Percentiles rank a stretch among this genome's conserved stretches.
Conservation (phyloP, 805 yeast genomes). For the Cyberlindnera sargentensis region DNA sequence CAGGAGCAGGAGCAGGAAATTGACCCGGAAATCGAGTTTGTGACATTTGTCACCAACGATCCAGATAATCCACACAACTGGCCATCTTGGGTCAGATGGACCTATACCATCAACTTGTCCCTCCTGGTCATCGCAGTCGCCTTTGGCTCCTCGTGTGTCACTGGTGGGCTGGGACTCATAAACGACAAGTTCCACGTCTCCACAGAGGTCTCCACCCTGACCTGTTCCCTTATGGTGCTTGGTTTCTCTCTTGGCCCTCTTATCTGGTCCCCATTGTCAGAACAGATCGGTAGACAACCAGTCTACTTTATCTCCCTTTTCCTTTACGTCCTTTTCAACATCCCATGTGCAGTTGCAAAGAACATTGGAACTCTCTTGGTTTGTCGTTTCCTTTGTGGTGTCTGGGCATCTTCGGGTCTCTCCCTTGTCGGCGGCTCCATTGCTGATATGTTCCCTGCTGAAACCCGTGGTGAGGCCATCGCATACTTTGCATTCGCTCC, state of each 20-base stretch:
- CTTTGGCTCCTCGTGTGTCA: slow-evolving; percentile 85
- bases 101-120: slow-evolving; percentile 62
- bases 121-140: slow-evolving; percentile 82
- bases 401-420: slow-evolving; percentile 75
- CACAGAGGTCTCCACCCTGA: slow-evolving; percentile 67
- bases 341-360: slow-evolving; percentile 80
- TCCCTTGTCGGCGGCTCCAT: slow-evolving; percentile 87
- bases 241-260: slow-evolving; percentile 88
- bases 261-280: slow-evolving; percentile 84
- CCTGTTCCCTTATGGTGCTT: slow-evolving; percentile 81
- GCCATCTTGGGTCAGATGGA: slow-evolving; percentile 50
- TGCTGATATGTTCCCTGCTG: slow-evolving; percentile 80
- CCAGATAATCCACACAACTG: slow-evolving; percentile 91
- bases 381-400: slow-evolving; percentile 84
- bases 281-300: slow-evolving; percentile 78
- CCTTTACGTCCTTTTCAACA: slow-evolving; percentile 75
- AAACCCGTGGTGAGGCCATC: slow-evolving; percentile 80
- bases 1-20: slow-evolving; percentile 27
- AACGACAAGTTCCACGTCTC: slow-evolving; percentile 62
- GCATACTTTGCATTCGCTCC: slow-evolving; percentile 91
- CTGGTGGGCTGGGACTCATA: slow-evolving; percentile 75
- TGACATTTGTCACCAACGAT: slow-evolving; percentile 71
- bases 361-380: slow-evolving; percentile 76
- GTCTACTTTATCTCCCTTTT: slow-evolving; percentile 73
- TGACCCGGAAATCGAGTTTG: slow-evolving; percentile 73